Evolutionary conservation across 1,284 basidiomycete species (phyloP), one percentile per base, ranked within the genome.

Genomic region (Rhodotorula sp.): DNA sequence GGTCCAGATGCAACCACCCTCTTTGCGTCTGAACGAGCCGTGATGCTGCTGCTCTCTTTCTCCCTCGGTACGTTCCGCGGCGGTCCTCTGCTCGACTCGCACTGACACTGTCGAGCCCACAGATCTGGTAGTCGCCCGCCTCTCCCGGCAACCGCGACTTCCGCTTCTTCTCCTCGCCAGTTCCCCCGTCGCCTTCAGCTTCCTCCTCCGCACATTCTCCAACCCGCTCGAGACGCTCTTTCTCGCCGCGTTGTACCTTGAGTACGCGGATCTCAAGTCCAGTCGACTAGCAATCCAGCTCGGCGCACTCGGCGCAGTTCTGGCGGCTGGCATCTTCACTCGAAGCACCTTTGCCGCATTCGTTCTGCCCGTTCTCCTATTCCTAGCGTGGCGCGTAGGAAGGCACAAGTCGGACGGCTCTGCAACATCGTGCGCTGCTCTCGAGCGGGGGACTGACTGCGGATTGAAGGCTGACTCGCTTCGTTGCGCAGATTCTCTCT

Each of bases 201-300:
- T 81, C 68, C 64, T 77, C 42, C 71, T 78, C 7, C 78, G 81
- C 3, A 78, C 81, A 4, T 80, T 82, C 64, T 81, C 80, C 61
- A 82, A 82, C 64, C 67, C 80, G 9, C 53, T 78, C 58, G 81
- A 82, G 66, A 71, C 79, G 0, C 25, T 74, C 44, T 41, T 74
- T 23, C 55, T 81, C 10, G 78, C 77, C 0, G 17, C 70, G 5
- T 45, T 73, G 19, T 42, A 79, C 5, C 42, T 67, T 2, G 42
- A 67, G 13, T 8, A 72, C 34, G 12, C 48, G 19, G 12, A 56
- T 1, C 50, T 55, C 10, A 13, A 16, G 7, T 1, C 1, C 5
- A 0, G 21, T 1, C 27, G 17, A 1, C 3, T 7, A 16, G 41
- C 21, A 3, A 10, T n/a, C 3, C 9, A 3, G n/a, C 56, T 70